phyloP scores from a whole-genome alignment of 805 yeast species.

The Candida ovalis region DNA sequence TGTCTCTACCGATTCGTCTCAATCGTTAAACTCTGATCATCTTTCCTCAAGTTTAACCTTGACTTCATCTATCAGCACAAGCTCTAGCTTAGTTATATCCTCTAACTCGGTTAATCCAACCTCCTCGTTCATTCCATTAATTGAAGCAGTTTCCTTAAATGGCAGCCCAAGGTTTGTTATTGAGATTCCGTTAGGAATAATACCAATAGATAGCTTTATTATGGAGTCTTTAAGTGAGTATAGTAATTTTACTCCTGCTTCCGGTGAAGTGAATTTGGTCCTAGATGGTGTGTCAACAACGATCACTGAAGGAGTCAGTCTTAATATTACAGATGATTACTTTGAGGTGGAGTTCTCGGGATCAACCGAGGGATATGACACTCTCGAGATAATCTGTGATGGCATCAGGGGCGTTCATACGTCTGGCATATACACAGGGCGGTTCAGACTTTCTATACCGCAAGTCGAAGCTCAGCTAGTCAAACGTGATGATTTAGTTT shows the following conservation, averaged over 20 bases:
- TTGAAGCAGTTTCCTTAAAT: background rate
- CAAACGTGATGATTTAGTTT: background rate
- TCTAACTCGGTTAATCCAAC: no score
- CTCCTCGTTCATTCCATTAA: background rate
- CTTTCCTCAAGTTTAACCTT: no score
- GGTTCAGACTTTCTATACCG: background rate
- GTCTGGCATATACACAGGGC: background rate
- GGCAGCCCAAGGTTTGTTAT: background rate
- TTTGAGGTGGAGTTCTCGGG: background rate
- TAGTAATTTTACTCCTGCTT: background rate
- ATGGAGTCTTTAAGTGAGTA: background rate
- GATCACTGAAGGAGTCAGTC: background rate
- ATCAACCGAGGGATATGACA: background rate
- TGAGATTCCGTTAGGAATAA: background rate
- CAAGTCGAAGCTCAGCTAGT: background rate
- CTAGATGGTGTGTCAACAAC: background rate
- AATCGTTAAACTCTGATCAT: no score
- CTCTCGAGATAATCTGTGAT: background rate
- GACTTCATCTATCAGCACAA: no score
- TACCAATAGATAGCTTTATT: background rate
- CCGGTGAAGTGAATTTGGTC: background rate
- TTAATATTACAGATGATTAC: background rate
- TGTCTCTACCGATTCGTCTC: no score
- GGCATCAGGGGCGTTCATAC: background rate
- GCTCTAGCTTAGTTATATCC: background rate